phyloP scores from a whole-genome alignment of 2,329 filamentous ascomycete species.

The Fusarium longipes region DNA sequence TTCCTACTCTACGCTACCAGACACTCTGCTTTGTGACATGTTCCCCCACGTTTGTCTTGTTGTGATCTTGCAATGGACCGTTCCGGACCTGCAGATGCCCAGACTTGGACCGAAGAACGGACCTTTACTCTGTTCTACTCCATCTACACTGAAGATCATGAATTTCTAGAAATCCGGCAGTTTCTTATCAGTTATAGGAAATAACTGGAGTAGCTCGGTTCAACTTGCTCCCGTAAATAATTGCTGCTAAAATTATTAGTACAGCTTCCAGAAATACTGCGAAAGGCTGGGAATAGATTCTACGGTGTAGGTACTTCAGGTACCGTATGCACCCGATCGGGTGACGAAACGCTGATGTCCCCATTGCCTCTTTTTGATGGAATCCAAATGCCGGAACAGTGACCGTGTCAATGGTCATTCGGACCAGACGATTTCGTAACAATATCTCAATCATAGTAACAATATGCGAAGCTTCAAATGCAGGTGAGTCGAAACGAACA shows the following conservation, averaged over 20 bases:
- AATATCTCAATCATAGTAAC: slow-evolving; percentile 11
- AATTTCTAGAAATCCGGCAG: slow-evolving; percentile 13
- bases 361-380: not conserved
- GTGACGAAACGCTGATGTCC: slow-evolving; percentile 6
- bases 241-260: not conserved
- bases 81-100: slow-evolving; percentile 33
- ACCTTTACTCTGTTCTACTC: not conserved
- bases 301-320: not conserved
- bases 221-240: slow-evolving; percentile 11
- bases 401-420: slow-evolving; percentile 10
- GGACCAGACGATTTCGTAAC: slow-evolving; percentile 19
- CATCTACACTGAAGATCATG: slow-evolving; percentile 12
- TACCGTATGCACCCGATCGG: slow-evolving; percentile 10
- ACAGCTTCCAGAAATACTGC: not conserved
- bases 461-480: not conserved
- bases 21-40: not conserved
- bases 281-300: slow-evolving; percentile 7
- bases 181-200: slow-evolving; percentile 3
- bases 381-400: slow-evolving; percentile 17
- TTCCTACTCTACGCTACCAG: slow-evolving; percentile 6
- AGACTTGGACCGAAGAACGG: slow-evolving; percentile 3
- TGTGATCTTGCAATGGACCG: slow-evolving; percentile 23
- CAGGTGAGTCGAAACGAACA: not conserved
- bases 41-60: slow-evolving; percentile 30
- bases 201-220: slow-evolving; percentile 6